Evolutionary conservation across 345 rosid genomes (phyloP).

Genomic region (Ailanthus altissimus): DNA sequence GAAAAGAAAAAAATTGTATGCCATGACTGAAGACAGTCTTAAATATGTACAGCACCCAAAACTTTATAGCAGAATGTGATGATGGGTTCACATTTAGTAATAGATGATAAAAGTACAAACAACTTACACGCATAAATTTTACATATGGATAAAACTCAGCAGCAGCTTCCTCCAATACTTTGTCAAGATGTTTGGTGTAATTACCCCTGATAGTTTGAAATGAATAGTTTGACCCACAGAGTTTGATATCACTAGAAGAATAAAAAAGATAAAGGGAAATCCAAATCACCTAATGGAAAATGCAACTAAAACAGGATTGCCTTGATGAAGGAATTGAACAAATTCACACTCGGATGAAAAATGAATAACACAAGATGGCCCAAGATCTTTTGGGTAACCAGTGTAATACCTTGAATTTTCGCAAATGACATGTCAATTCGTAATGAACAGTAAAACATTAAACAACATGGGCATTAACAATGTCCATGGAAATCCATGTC

Average conservation of each 20-base stretch:
- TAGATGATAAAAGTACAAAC: constrained; percentile 19
- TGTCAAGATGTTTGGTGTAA: constrained; percentile 80
- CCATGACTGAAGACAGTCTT: background rate
- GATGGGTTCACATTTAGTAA: too few species aligned
- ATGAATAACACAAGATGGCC: constrained; percentile 74
- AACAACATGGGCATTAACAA: background rate
- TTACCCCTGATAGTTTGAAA: constrained; percentile 62
- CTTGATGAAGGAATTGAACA: constrained; percentile 86
- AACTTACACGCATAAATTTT: constrained; percentile 77
- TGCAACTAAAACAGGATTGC: constrained; percentile 76
- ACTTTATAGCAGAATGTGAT: background rate
- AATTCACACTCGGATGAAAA: constrained; percentile 90
- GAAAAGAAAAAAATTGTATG: background rate
- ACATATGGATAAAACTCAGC: constrained; percentile 84
- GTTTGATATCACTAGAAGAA: background rate
- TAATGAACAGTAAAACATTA: background rate
- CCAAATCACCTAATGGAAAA: constrained; percentile 73
- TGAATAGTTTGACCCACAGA: background rate
- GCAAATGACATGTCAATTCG: background rate
- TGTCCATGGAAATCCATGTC: background rate
- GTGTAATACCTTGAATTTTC: constrained; percentile 63
- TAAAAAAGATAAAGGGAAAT: background rate
- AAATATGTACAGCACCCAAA: background rate
- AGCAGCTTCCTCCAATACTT: constrained; percentile 86
- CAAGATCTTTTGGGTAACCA: constrained; percentile 90